Evolutionary conservation across 768 basidiomycete species (phyloP).

Genomic region (Termitomyces sp.): DNA sequence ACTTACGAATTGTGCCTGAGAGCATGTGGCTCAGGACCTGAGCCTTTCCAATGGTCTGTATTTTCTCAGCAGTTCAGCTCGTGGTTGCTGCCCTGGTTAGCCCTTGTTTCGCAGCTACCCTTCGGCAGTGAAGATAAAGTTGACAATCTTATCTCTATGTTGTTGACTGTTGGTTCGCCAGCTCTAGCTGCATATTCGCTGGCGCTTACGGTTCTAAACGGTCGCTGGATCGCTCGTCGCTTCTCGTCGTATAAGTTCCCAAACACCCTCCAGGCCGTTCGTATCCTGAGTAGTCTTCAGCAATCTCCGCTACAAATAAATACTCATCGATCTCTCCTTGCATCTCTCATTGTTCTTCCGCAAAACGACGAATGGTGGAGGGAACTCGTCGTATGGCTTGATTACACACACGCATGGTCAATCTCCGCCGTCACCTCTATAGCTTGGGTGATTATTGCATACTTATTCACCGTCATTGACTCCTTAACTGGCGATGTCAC

Average conservation of each 20-base stretch:
- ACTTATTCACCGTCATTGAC: conserved; percentile 35
- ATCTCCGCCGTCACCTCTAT: conserved; percentile 37
- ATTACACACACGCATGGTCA: conserved; percentile 35
- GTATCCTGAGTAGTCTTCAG: conserved; percentile 36
- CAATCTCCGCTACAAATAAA: conserved; percentile 36
- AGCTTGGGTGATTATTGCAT: conserved; percentile 42
- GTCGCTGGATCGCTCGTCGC: conserved; percentile 36
- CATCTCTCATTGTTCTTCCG: conserved; percentile 39
- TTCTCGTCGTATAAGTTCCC: conserved; percentile 29
- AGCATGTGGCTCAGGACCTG: conserved; percentile 24
- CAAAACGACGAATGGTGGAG: conserved; percentile 43
- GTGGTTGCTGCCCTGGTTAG: conserved; percentile 49
- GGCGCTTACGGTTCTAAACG: conserved; percentile 38
- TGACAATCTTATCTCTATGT: conserved; percentile 39
- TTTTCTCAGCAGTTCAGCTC: conserved; percentile 38
- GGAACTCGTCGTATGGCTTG: conserved; percentile 27
- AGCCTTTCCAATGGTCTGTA: conserved; percentile 27
- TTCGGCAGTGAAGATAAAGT: conserved; percentile 37
- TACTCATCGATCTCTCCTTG: conserved; percentile 24
- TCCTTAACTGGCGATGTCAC: conserved; percentile 26
- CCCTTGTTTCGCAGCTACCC: conserved; percentile 47
- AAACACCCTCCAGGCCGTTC: conserved; percentile 28
- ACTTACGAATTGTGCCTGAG: conserved; percentile 27
- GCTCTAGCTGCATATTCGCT: conserved; percentile 44
- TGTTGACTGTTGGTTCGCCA: conserved; percentile 44